Evolutionary conservation across 345 rosid species (phyloP), one percentile per base, ranked within the genome.

Genomic region (Murraya paniculata): DNA sequence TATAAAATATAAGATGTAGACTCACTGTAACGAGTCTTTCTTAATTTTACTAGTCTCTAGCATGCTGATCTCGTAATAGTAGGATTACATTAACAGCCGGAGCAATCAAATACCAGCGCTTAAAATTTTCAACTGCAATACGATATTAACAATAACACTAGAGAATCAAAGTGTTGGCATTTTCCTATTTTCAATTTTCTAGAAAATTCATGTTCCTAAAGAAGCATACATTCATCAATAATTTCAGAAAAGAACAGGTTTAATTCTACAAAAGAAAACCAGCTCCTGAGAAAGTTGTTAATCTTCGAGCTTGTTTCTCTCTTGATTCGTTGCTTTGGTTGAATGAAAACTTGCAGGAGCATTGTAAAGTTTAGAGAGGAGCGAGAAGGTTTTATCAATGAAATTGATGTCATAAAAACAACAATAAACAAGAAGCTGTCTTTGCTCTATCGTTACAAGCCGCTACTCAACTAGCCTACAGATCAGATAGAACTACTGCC

Each of bases 391-490:
- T 59, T 66, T 38, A 31, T 39, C 73, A 33, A 77, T 66, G 60
- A 71, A 71, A 74, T 56, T 65, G 59, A 65, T 38, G 73, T 71
- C 79, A 71, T 69, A n/a, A 25, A 59, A 39, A 28, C 16, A 25
- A 36, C 24, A 30, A 36, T n/a, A 53, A 53, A 53, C 30, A 25
- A 24, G 36, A 35, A 76, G 61, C 71, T 25, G 77, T 73, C 19
- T 64, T 59, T 19, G 19, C 19, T 27, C 59, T 62, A 30, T 13
- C 35, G 48, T 55, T 38, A 36, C 59, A 50, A 57, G 50, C 33
- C 4, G 53, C 64, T 36, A 58, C 66, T 35, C 7, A 76, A 76
- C 33, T 64, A 64, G 48, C 30, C 62, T 33, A 64, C 62, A 48
- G 35, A 58, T 64, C 71, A 76, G 64, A 66, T 66, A 33, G 10